These are phyloP conservation scores for Candida glucosophila DNA, from an alignment of 1,139 yeast species.

Conservation along the genomic window DNA sequence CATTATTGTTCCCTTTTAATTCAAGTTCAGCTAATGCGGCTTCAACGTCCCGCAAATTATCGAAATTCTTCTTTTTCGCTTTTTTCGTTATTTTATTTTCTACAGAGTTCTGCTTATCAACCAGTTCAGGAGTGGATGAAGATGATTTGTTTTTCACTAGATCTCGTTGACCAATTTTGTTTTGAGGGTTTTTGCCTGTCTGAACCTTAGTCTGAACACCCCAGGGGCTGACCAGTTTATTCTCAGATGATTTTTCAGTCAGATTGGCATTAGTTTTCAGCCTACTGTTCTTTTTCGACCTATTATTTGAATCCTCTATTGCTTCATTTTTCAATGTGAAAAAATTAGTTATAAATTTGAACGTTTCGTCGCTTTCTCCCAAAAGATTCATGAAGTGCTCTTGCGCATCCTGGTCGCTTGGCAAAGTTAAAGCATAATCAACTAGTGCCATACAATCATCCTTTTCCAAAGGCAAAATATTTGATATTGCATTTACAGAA, in stretches of 20 bases:
- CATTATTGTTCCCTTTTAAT: slow-evolving; percentile 8
- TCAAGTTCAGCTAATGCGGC: slow-evolving; percentile 30
- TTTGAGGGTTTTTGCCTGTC: slow-evolving; percentile 10
- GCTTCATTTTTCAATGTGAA: slow-evolving; percentile 9
- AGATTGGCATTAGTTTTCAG: too few relatives aligned
- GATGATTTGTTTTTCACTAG: slow-evolving; percentile 15
- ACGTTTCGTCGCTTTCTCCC: slow-evolving; percentile 43
- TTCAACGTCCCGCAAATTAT: slow-evolving; percentile 52
- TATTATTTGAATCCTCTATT: slow-evolving; percentile 2
- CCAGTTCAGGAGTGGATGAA: slow-evolving; percentile 29
- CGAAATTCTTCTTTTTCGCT: slow-evolving; percentile 30
- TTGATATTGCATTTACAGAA: slow-evolving; percentile 23
- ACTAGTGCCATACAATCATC: slow-evolving; percentile 31
- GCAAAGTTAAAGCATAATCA: slow-evolving; percentile 36
- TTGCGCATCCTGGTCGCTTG: slow-evolving; percentile 32
- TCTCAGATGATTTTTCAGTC: slow-evolving; percentile 2
- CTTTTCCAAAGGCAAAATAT: slow-evolving; percentile 37
- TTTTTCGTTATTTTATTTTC: slow-evolving; percentile 18
- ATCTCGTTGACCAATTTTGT: slow-evolving; percentile 11
- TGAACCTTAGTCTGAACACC: neutral
- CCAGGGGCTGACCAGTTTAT: slow-evolving; percentile 4
- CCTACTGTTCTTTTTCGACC: slow-evolving; percentile 1
- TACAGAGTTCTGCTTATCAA: slow-evolving; percentile 18
- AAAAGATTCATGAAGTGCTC: slow-evolving; percentile 43
- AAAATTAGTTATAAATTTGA: slow-evolving; percentile 30